These are phyloP conservation scores for Skeletonema costatum DNA, from an alignment of 108 stramenopile genomes.

Conservation along the genomic window DNA sequence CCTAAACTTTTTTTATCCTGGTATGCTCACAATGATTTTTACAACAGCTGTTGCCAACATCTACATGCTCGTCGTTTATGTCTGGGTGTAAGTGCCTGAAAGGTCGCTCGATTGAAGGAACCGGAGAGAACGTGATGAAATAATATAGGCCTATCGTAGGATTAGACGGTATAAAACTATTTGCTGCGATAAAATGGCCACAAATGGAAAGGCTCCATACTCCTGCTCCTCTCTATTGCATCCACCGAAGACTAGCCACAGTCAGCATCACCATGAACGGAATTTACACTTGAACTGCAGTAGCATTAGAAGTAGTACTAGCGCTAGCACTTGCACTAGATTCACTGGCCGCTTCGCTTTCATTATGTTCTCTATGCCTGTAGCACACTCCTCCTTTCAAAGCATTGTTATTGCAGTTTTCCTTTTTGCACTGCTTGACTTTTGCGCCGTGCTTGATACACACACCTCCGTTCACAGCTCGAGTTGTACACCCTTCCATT, in stretches of 20 bases:
- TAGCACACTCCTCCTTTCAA: slow-evolving; percentile 5
- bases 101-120: too few relatives aligned
- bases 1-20: slow-evolving; percentile 65
- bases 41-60: slow-evolving; percentile 59
- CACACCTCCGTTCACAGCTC: slow-evolving; percentile 13
- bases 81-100: slow-evolving; percentile 32
- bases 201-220: too few relatives aligned
- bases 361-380: neutral
- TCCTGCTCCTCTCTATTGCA: neutral
- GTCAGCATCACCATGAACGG: too few relatives aligned
- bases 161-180: too few relatives aligned
- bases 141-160: too few relatives aligned
- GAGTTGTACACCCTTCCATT: neutral
- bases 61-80: slow-evolving; percentile 64
- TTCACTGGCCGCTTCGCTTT: neutral
- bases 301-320: neutral
- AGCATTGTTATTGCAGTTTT: slow-evolving; percentile 10
- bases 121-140: too few relatives aligned
- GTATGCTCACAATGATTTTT: slow-evolving; percentile 52
- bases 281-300: neutral
- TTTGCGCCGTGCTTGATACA: slow-evolving; percentile 9
- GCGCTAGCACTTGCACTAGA: neutral
- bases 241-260: neutral
- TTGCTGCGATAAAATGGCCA: too few relatives aligned
- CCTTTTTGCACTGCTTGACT: neutral